Evolutionary conservation across 2,329 filamentous ascomycete species (phyloP).

Genomic region (Diaporthe sp.): DNA sequence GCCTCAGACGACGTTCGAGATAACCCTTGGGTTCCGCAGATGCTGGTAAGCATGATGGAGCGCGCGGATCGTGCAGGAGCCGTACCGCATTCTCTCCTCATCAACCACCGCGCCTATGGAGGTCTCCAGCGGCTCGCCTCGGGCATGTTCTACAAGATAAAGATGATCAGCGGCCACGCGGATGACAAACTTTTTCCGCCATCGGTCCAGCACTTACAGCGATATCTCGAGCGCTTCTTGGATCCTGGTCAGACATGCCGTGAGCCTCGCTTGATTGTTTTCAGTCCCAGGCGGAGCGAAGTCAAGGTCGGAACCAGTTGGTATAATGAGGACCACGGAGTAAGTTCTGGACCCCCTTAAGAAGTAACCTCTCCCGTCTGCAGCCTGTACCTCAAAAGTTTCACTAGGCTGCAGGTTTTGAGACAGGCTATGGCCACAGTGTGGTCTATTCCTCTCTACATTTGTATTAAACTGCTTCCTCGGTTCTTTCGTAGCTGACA

Average conservation of each 20-base stretch:
- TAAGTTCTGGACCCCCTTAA: too few species aligned
- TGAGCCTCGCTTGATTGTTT: slow-evolving; percentile 54
- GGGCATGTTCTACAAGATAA: slow-evolving; percentile 56
- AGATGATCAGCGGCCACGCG: slow-evolving; percentile 53
- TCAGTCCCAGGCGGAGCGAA: slow-evolving; percentile 34
- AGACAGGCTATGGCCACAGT: too few species aligned
- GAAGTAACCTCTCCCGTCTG: too few species aligned
- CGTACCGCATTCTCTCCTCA: slow-evolving; percentile 46
- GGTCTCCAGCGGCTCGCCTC: slow-evolving; percentile 57
- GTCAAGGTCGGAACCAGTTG: slow-evolving; percentile 51
- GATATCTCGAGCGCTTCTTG: slow-evolving; percentile 43
- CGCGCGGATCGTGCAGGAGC: slow-evolving; percentile 45
- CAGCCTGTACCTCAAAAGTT: too few species aligned
- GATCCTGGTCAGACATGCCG: slow-evolving; percentile 41
- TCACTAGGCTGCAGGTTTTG: too few species aligned
- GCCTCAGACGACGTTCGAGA: slow-evolving; percentile 36
- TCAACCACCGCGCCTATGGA: slow-evolving; percentile 49
- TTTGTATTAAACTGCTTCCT: too few species aligned
- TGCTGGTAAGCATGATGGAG: slow-evolving; percentile 48
- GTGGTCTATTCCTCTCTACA: too few species aligned
- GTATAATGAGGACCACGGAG: slow-evolving; percentile 55
- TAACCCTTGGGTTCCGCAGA: slow-evolving; percentile 43
- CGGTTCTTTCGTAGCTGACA: not conserved
- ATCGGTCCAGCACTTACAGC: slow-evolving; percentile 40
- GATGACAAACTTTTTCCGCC: slow-evolving; percentile 40